phyloP scores from a whole-genome alignment of 352 stramenopile genomes.

The Phytophthora fragariaefolia region DNA sequence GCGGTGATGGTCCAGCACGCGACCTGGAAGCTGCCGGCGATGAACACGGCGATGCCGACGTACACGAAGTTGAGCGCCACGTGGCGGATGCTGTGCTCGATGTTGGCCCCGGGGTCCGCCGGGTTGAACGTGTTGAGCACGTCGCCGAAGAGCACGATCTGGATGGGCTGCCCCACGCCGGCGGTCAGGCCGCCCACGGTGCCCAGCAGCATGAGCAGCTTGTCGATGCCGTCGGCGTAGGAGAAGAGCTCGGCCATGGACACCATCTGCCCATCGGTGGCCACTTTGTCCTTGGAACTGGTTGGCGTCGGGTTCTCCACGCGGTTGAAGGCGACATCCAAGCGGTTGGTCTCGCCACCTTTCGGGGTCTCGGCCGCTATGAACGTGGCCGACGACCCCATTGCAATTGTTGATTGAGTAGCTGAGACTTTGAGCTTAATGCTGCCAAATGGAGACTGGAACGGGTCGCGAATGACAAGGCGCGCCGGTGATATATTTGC shows the following conservation, averaged over 20 bases:
- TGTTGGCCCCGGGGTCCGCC: slow-evolving; percentile 17
- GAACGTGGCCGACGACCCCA: slow-evolving; percentile 30
- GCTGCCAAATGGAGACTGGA: neutral
- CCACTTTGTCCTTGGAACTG: slow-evolving; percentile 20
- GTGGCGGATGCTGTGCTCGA: slow-evolving; percentile 37
- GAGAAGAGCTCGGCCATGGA: slow-evolving; percentile 54
- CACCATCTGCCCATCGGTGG: slow-evolving; percentile 46
- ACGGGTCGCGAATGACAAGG: no score
- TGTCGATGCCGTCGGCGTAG: slow-evolving; percentile 62
- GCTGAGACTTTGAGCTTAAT: slow-evolving; percentile 4
- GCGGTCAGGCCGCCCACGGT: slow-evolving; percentile 47
- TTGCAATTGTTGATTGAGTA: neutral
- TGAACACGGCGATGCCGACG: slow-evolving; percentile 59
- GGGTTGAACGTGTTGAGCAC: slow-evolving; percentile 80
- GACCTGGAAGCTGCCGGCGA: slow-evolving; percentile 61
- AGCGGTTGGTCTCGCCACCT: slow-evolving; percentile 26
- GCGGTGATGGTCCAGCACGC: slow-evolving; percentile 70
- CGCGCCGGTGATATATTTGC: slow-evolving; percentile 14
- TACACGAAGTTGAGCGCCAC: slow-evolving; percentile 65
- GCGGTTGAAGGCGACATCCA: slow-evolving; percentile 32
- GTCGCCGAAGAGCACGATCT: slow-evolving; percentile 78
- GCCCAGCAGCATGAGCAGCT: slow-evolving; percentile 62
- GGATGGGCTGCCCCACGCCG: slow-evolving; percentile 63
- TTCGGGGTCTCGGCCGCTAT: slow-evolving; percentile 30
- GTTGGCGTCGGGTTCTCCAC: slow-evolving; percentile 25